phyloP scores from a whole-genome alignment of 768 basidiomycete species.

The Lactifluus subvellereus region DNA sequence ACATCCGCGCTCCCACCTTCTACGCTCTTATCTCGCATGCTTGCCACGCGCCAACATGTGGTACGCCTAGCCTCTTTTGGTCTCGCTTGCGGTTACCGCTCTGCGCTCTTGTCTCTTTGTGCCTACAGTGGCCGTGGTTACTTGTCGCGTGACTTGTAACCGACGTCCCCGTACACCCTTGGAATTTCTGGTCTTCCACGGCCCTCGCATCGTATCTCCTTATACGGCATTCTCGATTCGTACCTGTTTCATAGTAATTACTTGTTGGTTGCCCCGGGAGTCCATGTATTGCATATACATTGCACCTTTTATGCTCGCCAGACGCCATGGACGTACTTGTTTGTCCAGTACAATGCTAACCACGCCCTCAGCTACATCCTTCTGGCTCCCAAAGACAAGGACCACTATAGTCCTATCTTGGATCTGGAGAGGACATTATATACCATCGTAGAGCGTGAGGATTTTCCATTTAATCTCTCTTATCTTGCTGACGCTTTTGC shows the following conservation, averaged over 20 bases:
- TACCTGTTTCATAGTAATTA: background rate
- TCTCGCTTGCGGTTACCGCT: background rate
- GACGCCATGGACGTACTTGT: constrained; percentile 9
- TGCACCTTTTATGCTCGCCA: background rate
- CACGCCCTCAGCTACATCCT: constrained; percentile 55
- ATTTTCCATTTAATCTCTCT: background rate
- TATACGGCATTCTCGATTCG: background rate
- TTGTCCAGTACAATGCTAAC: background rate
- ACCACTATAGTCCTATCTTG: constrained; percentile 83
- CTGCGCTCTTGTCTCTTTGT: too few relatives aligned
- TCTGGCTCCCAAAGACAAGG: constrained; percentile 74
- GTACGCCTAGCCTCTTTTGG: background rate
- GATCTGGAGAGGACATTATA: constrained; percentile 67
- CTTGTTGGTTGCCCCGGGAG: background rate
- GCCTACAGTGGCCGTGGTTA: background rate
- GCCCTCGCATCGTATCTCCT: background rate
- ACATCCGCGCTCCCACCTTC: background rate
- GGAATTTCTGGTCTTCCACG: background rate
- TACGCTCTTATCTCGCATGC: background rate
- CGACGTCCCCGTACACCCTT: background rate
- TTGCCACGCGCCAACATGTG: background rate
- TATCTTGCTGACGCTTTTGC: background rate
- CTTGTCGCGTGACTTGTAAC: background rate
- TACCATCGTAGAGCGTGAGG: constrained; percentile 59
- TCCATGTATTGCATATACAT: background rate